Evolutionary conservation across 805 yeast genomes (phyloP), one percentile per base, ranked within the genome.

Genomic region (Candida nemodendra): DNA sequence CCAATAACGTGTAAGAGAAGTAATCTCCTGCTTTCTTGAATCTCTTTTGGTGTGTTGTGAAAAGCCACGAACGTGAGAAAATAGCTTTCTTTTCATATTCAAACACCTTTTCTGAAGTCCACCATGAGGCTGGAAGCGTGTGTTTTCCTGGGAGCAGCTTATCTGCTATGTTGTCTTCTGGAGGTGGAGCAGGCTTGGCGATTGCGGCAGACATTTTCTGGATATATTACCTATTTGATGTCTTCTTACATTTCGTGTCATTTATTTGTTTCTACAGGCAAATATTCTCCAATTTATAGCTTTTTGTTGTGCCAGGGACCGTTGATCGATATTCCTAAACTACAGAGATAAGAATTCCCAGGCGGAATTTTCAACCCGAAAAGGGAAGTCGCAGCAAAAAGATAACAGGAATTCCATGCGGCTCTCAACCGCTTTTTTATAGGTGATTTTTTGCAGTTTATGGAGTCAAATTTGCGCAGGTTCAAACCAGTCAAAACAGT

Each of bases 111-210:
- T 73, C 76, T 9, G 80, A 74, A 14, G 75, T 73, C 81, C 81
- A 78, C 83, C 83, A 78, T 14, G 80, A 73, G 9, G 83, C 79
- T 19, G 84, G 84, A 31, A 78, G 65, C 0, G 84, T 78, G 58
- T 77, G 78, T 42, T 63, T 64, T 19, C 70, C 69, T 16, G 68
- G 69, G 25, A 61, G 45, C 24, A 60, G 42, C 27, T 50, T 54
- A n/a, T 56, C 66, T n/a, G 44, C 54, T 21, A 52, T 48, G 9
- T 40, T 44, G 33, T 51, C 59, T 18, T 44, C 50, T 16, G 65
- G 64, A 28, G 59, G 58, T 12, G 61, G 50, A 24, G 56, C 47
- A 9, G 56, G 48, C 27, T 48, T 39, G 30, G 39, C 53, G 16
- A 55, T 56, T 14, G 57, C 54, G 19, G 55, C 49, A 16, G 61